Conservation (phyloP, 495 filamentous ascomycete species). For the Sporormia fimetaria region DNA sequence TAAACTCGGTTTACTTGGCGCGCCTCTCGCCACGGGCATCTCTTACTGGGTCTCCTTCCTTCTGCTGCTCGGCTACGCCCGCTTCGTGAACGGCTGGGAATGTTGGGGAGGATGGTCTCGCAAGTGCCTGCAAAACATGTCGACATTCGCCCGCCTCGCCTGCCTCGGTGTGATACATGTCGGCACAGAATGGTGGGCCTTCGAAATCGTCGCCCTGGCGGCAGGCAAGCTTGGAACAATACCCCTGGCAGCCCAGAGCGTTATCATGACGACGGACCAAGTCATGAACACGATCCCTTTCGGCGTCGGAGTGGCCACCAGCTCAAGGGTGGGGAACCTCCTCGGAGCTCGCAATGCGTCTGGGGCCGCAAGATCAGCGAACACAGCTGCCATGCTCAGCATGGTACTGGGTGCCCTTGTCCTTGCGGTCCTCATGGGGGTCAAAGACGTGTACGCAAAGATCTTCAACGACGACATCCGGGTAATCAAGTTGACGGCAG, state of each 20-base stretch:
- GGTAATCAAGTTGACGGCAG: slow-evolving; percentile 65
- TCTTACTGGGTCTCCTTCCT: slow-evolving; percentile 81
- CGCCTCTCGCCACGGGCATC: slow-evolving; percentile 71
- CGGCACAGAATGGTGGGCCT: slow-evolving; percentile 94
- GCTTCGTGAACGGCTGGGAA: slow-evolving; percentile 58
- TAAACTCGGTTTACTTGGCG: slow-evolving; percentile 60
- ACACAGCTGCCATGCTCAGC: slow-evolving; percentile 65
- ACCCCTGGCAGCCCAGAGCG: slow-evolving; percentile 73
- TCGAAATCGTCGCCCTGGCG: slow-evolving; percentile 86
- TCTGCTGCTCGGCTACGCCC: slow-evolving; percentile 63
- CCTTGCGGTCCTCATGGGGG: slow-evolving; percentile 59
- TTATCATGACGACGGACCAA: slow-evolving; percentile 92
- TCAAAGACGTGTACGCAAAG: slow-evolving; percentile 64
- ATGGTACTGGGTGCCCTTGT: slow-evolving; percentile 57
- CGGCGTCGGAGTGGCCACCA: slow-evolving; percentile 75
- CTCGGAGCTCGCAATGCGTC: slow-evolving; percentile 58
- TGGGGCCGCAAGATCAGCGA: slow-evolving; percentile 62
- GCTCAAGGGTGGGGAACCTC: slow-evolving; percentile 68
- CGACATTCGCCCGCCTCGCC: slow-evolving; percentile 67
- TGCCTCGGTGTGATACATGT: slow-evolving; percentile 75
- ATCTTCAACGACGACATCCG: slow-evolving; percentile 72
- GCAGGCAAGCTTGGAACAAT: slow-evolving; percentile 77
- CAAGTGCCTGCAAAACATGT: slow-evolving; percentile 50
- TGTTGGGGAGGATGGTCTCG: slow-evolving; percentile 77
- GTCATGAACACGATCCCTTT: slow-evolving; percentile 91